Evolutionary conservation across 192 early-diverging fungal genomes (phyloP).

Genomic region (Coemansia sp.): DNA sequence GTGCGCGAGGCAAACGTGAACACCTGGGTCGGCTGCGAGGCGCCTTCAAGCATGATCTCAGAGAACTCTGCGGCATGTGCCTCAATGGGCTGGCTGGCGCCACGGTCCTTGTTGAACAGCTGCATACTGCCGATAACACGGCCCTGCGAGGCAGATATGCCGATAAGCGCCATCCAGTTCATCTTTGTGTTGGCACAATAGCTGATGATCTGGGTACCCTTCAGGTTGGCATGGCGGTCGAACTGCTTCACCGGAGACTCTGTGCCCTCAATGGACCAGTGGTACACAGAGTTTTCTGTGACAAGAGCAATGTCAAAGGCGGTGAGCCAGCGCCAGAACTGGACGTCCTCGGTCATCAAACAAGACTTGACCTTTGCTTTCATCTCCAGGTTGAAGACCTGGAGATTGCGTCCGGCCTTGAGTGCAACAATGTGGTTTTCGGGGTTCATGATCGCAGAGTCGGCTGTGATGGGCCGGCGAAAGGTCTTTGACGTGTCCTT

Average conservation of each 20-base stretch:
- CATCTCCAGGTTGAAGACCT: constrained; percentile 97
- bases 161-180: constrained; percentile 95
- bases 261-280: constrained; percentile 97
- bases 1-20: constrained; percentile 92
- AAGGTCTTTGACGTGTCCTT: constrained; percentile 78
- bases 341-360: constrained; percentile 85
- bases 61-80: constrained; percentile 97
- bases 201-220: constrained; percentile 93
- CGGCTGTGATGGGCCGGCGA: constrained; percentile 93
- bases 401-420: constrained; percentile 90
- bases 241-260: constrained; percentile 86
- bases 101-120: constrained; percentile 90
- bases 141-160: constrained; percentile 87
- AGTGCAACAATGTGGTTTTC: constrained; percentile 91
- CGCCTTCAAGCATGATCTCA: constrained; percentile 80
- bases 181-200: constrained; percentile 88
- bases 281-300: constrained; percentile 86
- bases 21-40: constrained; percentile 76
- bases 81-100: constrained; percentile 92
- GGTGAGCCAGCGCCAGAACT: constrained; percentile 97
- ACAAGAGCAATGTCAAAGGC: constrained; percentile 84
- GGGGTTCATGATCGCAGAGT: constrained; percentile 99
- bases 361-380: constrained; percentile 96
- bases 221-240: constrained; percentile 84
- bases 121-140: constrained; percentile 98